A percentile compares a stretch with the other conserved stretches of the same genome.
Conservation (phyloP, 192 early-diverging fungal genomes). For the Coemansia sp. region DNA sequence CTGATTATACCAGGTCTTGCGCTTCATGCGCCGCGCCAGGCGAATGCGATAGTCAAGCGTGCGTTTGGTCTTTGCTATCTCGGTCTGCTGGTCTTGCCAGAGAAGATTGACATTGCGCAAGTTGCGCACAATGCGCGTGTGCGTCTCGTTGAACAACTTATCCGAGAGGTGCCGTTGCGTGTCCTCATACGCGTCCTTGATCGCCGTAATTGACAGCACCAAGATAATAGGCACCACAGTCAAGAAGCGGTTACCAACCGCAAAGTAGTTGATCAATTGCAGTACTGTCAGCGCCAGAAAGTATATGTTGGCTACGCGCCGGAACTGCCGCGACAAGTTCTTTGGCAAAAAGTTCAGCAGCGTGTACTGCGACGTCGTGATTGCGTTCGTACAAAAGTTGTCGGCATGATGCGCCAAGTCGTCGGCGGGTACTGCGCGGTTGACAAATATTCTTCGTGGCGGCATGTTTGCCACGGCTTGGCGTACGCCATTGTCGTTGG, state of each 20-base stretch:
- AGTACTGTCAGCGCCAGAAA: slow-evolving; percentile 89
- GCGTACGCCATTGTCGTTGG: slow-evolving; percentile 25
- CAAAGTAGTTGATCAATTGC: slow-evolving; percentile 76
- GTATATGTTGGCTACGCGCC: slow-evolving; percentile 93
- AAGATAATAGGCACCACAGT: slow-evolving; percentile 84
- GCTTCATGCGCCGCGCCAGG: slow-evolving; percentile 39
- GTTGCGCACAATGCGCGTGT: slow-evolving; percentile 61
- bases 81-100: slow-evolving; percentile 39
- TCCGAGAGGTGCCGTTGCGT: slow-evolving; percentile 80
- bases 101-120: slow-evolving; percentile 64
- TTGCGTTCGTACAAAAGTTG: slow-evolving; percentile 73
- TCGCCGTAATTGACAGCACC: slow-evolving; percentile 77
- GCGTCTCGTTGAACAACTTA: slow-evolving; percentile 76
- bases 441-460: slow-evolving; percentile 62
- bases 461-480: slow-evolving; percentile 30
- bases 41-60: slow-evolving; percentile 32
- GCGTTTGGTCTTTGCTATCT: slow-evolving; percentile 21
- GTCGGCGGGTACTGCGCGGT: slow-evolving; percentile 61
- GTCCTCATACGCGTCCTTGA: slow-evolving; percentile 95
- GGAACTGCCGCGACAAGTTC: slow-evolving; percentile 97
- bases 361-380: slow-evolving; percentile 94
- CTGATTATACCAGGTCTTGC: slow-evolving; percentile 51
- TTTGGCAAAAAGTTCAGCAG: slow-evolving; percentile 89
- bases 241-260: slow-evolving; percentile 67
- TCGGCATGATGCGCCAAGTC: slow-evolving; percentile 62